Base-by-base conservation (phyloP, 2,329 filamentous ascomycete genomes). In the Lizonia empirigonia region DNA sequence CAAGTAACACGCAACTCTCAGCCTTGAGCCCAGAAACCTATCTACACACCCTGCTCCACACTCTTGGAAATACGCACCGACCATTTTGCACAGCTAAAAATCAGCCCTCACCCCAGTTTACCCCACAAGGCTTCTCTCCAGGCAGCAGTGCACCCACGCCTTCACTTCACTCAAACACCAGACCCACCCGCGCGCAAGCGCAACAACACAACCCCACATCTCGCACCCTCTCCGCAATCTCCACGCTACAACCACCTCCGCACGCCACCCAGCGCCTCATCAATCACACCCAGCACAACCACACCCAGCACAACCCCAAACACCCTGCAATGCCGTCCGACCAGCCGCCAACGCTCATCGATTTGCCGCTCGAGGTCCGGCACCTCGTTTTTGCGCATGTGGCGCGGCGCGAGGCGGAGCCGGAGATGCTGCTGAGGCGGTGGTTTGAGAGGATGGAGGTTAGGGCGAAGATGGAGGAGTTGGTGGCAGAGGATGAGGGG, bases 401-500 rank as follows among this genome's bases (percentile, higher is more conserved):
- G 6, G 53, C 64, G 23, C 42, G 23, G 6, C 57, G 64, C 35
- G 39, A 59, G 5, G 23, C 44, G 5, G 46, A 60, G 47, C 58
- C 67, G 5, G 59, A 65, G 46, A 60, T 62, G 47, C 42, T 72
- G 9, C 55, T 73, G 18, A 62, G 63, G 33, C 56, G 62, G 33
- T 73, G 70, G 70, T 71, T 73, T 49, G 70, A 72, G 60, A 71
- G 63, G 60, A 57, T 60, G 36, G 70, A 72, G 18, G 34, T 65
- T 33, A 58, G 56, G 24, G 46, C 59, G 45, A 35, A 52, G 7
- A 51, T 62, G 5, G 63, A 60, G 12, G 24, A 58, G 22, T 16
- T 53, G 4, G 37, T 32, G 8, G 47, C 48, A 15, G 15, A 47
- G 35, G 35, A 64, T 36, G 46, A 3, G 50, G 49, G 8, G 53